Conservation (phyloP, 805 yeast species). For the Nakazawaea ambrosiae region DNA sequence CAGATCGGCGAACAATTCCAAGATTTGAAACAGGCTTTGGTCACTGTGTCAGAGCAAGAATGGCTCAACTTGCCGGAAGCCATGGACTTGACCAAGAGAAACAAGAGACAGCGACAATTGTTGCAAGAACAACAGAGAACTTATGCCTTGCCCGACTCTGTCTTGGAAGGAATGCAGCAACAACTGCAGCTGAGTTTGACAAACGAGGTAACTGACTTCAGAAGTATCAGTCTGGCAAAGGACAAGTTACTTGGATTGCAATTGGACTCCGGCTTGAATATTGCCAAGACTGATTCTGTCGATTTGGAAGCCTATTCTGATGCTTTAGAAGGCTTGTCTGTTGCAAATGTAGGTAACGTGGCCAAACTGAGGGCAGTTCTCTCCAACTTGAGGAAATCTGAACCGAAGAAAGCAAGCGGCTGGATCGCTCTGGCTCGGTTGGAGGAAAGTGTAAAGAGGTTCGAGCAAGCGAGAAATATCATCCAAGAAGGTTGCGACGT, state of each 20-base stretch:
- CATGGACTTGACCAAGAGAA: conserved; percentile 75
- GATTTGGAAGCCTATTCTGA: conserved; percentile 36
- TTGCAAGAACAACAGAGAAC: conserved; percentile 58
- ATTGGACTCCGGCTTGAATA: conserved; percentile 36
- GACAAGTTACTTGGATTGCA: conserved; percentile 51
- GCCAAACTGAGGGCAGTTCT: conserved; percentile 53
- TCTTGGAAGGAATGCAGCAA: conserved; percentile 31
- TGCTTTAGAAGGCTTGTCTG: conserved; percentile 11
- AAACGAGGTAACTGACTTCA: conserved; percentile 32
- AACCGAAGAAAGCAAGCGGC: conserved; percentile 66
- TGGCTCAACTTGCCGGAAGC: conserved; percentile 87
- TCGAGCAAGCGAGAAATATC: conserved; percentile 47
- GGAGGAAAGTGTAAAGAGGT: conserved; percentile 59
- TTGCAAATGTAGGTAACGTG: conserved; percentile 43
- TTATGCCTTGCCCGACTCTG: conserved; percentile 78
- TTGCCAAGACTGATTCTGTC: conserved; percentile 19
- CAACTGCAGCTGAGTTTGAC: conserved; percentile 14
- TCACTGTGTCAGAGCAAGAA: conserved; percentile 54
- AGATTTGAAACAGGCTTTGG: conserved; percentile 59
- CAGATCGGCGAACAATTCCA: conserved; percentile 49
- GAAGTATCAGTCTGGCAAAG: conserved; percentile 55
- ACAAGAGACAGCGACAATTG: conserved; percentile 62
- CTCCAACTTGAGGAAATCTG: conserved; percentile 59
- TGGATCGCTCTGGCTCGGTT: conserved; percentile 86
- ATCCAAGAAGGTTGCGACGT: conserved; percentile 70